These are phyloP conservation scores for Sugiyamaella lignohabitans DNA, from an alignment of 805 yeast species.

Conservation along the genomic window DNA sequence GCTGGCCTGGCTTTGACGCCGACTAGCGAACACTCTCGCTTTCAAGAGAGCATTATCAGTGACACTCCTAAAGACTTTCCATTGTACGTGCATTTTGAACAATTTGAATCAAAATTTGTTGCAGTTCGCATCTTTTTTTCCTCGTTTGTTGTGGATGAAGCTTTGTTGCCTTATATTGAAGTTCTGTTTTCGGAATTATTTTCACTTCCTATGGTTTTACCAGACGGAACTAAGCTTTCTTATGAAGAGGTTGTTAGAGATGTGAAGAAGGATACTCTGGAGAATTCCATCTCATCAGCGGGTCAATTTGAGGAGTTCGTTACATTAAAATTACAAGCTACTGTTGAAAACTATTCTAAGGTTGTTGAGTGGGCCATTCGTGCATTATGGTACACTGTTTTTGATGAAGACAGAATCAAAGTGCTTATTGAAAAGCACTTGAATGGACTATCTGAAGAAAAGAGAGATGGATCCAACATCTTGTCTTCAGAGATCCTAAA, in stretches of 20 bases:
- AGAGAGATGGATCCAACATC: conserved; percentile 59
- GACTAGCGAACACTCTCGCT: conserved; percentile 3
- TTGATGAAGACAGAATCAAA: conserved; percentile 65
- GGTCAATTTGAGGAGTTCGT: conserved; percentile 62
- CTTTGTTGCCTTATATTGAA: conserved; percentile 57
- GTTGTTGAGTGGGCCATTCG: conserved; percentile 75
- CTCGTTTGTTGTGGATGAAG: conserved; percentile 45
- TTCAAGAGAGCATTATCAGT: not conserved
- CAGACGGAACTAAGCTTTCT: conserved; percentile 52
- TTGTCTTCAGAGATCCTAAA: conserved; percentile 56
- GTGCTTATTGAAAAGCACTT: conserved; percentile 57
- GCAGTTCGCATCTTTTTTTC: conserved; percentile 58
- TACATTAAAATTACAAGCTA: conserved; percentile 55
- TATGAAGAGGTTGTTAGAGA: conserved; percentile 72
- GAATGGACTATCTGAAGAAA: conserved; percentile 54
- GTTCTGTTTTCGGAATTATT: conserved; percentile 59
- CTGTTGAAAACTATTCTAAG: conserved; percentile 50
- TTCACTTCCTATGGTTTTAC: conserved; percentile 60
- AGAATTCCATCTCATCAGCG: conserved; percentile 48
- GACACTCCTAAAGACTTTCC: conserved; percentile 40
- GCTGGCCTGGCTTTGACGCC: conserved; percentile 40
- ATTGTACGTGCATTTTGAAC: conserved; percentile 69
- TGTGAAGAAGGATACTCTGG: conserved; percentile 65
- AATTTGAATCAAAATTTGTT: conserved; percentile 71
- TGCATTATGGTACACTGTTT: conserved; percentile 56